Evolutionary conservation across 2,329 filamentous ascomycete species (phyloP).

Genomic region (Colletotrichum sp.): DNA sequence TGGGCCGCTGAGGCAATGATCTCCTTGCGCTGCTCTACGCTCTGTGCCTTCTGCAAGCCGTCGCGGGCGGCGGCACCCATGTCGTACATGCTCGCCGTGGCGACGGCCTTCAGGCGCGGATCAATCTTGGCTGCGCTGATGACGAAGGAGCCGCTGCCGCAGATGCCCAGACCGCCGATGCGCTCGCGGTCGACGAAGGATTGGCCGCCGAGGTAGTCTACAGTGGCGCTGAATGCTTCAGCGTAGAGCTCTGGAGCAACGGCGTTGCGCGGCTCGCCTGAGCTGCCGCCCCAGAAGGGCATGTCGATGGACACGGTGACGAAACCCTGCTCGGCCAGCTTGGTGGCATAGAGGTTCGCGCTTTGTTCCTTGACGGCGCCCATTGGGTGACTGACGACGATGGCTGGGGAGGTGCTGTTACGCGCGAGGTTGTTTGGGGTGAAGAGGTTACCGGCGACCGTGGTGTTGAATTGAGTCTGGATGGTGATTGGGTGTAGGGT

Average conservation of each 20-base stretch:
- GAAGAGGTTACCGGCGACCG: neutral
- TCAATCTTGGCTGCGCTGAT: constrained; percentile 40
- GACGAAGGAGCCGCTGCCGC: constrained; percentile 32
- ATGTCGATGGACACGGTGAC: constrained; percentile 28
- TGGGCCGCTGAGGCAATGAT: neutral
- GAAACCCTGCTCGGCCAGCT: constrained; percentile 27
- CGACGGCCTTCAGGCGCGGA: constrained; percentile 26
- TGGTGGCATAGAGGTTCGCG: constrained; percentile 33
- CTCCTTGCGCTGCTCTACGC: neutral
- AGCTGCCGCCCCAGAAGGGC: constrained; percentile 29
- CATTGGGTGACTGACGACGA: constrained; percentile 32
- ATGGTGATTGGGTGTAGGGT: neutral
- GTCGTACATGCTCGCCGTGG: constrained; percentile 21
- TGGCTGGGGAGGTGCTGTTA: constrained; percentile 11
- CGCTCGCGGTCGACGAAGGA: constrained; percentile 29
- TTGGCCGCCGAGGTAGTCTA: constrained; percentile 30
- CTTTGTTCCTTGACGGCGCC: constrained; percentile 34
- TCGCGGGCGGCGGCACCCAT: constrained; percentile 1
- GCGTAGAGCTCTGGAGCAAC: constrained; percentile 30
- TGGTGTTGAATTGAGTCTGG: neutral
- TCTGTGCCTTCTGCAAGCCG: neutral
- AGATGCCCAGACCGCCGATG: constrained; percentile 34
- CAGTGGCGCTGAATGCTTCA: constrained; percentile 33
- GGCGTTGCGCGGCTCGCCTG: constrained; percentile 27
- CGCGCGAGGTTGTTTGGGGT: neutral